These are phyloP conservation scores for Picea sitchensis DNA, from an alignment of 75 land plant genomes.

Conservation along the genomic window DNA sequence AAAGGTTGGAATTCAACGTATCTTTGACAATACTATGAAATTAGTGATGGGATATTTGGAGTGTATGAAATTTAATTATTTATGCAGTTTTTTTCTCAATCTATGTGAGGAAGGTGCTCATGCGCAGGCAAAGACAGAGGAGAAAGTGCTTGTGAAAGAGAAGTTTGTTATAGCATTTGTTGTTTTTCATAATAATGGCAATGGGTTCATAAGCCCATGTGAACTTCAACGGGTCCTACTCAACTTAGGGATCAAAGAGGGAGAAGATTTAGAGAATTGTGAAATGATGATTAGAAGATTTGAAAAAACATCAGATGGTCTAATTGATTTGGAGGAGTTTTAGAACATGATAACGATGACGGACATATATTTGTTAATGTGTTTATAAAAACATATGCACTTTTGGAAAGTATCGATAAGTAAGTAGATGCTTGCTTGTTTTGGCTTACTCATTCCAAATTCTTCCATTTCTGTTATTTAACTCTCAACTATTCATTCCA, in stretches of 20 bases:
- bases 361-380: neutral
- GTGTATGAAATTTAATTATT: neutral
- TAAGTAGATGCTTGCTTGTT: no score
- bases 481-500: no score
- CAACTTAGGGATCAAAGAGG: conserved; percentile 17
- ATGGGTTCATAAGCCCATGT: conserved; percentile 22
- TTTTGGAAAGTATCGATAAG: no score
- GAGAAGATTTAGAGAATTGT: conserved; percentile 13
- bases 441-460: no score
- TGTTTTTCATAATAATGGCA: conserved; percentile 26
- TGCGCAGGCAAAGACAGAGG: conserved; percentile 2
- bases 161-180: conserved; percentile 22
- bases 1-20: neutral
- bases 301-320: conserved; percentile 30
- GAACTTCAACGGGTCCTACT: conserved; percentile 26
- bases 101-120: neutral
- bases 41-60: neutral
- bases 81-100: neutral
- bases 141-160: conserved; percentile 10
- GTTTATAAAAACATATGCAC: no score
- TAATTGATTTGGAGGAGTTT: conserved; percentile 26
- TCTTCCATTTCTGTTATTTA: no score
- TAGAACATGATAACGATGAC: conserved; percentile 13
- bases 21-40: conserved; percentile 1
- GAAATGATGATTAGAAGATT: conserved; percentile 28